Evolutionary conservation across 2,329 filamentous ascomycete species (phyloP), one percentile per base, ranked within the genome.

Genomic region (Colletotrichum neosansevieriae): DNA sequence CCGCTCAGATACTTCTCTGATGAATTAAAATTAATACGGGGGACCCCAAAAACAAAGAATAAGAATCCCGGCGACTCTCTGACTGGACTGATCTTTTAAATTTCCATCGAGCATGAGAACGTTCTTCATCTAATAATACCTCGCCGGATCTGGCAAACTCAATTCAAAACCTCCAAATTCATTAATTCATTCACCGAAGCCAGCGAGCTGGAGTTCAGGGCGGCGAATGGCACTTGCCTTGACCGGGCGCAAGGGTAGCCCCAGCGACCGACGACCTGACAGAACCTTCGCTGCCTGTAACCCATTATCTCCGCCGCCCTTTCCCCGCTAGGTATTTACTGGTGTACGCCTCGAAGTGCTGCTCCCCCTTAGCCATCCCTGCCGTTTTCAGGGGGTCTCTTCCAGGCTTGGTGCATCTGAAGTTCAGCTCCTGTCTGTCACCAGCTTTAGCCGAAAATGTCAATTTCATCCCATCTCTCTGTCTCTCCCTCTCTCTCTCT

Each of bases 401-500:
- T 29, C 60, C 65, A 64, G 51, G 65, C 61, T 29, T 17, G 15
- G 7, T n/a, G 11, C 54, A 36, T 50, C 65, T 59, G 58, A 68
- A 58, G 29, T 65, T 36, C 54, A 58, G 54, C 40, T 21, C 10
- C 60, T 65, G 61, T 47, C 58, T 67, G 50, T 67, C 64, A 67
- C 59, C 58, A 24, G 36, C 50, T 51, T 9, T 29, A 29, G 29
- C 29, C 6, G 29, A 29, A 40, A 58, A 32, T 47, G 19, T 19
- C 34, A 60, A 40, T 66, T 45, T 66, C 64, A 38, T 64, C 64
- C 53, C 51, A 58, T 32, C 64, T 64, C 57, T n/a, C 6, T 13
- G 6, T 11, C 24, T 36, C 24, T 53, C 34, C 24, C 24, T 29
- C 24, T 6, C 4, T 29, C 24, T 5, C 24, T 29, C 24, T 29